Base-by-base conservation (phyloP, 305 asterid genomes). In the Fraxinus velutina region DNA sequence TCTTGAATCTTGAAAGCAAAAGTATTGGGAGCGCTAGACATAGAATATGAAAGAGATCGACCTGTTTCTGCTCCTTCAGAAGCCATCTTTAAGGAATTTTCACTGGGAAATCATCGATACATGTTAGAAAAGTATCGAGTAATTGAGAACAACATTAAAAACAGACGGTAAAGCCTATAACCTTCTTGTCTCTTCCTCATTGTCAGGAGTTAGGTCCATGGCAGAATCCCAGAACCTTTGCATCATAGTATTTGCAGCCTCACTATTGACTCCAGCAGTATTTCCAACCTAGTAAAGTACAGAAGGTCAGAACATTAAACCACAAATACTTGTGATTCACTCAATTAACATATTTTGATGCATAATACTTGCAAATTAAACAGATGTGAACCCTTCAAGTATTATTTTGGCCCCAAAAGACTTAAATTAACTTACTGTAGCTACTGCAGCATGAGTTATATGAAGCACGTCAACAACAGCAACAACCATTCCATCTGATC, bases 201-300 rank as follows among this genome's bases (percentile, higher is more conserved):
- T 95, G 22, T 91, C 96, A 62, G 97, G 97, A 87, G 91, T 44
- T 80, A 90, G 82, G 66, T 91, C 93, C 94, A 96, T 89, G 5
- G 98, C 98, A 84, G 99, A 96, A 91, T 96, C 98, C 99, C 99
- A 96, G 88, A 94, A 96, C 85, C 86, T 94, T 81, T 94, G 98
- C 98, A 96, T 90, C 96, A 93, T 89, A 22, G 89, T 79, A 85
- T 89, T 93, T 62, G 97, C 85, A 81, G 97, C 89, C 86, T 96
- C 98, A 70, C 84, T 88, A 78, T 75, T 88, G 24, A 89, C 92
- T 79, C 94, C 97, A 78, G 97, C 93, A 85, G 94, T 75, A 85
- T 81, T 92, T 82, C 99, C 99, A 82, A 91, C 99, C 99, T 96
- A 85, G 75, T 86, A 66, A 80, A 84, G 71, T 77, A 66, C 62